Evolutionary conservation across 2,329 filamentous ascomycete genomes (phyloP).

Genomic region (Pseudocercospora vitis): DNA sequence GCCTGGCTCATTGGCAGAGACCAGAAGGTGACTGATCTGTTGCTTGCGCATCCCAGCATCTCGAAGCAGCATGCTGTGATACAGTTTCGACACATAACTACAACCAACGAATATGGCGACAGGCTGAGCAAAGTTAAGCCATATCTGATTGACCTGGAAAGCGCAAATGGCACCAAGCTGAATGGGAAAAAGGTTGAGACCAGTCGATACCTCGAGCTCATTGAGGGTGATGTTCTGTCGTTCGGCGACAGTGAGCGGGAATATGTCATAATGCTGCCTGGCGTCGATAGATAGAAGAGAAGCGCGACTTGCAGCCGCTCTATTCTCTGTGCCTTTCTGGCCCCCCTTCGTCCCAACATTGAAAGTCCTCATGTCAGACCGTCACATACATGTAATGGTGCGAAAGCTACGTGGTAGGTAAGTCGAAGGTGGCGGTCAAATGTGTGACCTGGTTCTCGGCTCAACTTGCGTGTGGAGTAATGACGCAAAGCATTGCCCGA

Average conservation of each 20-base stretch:
- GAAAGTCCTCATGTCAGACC: too few species aligned
- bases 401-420: too few species aligned
- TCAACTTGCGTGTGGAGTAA: too few species aligned
- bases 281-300: conserved; percentile 16
- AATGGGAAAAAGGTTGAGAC: conserved; percentile 73
- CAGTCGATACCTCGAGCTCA: conserved; percentile 80
- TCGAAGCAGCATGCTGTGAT: conserved; percentile 95
- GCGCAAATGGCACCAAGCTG: conserved; percentile 82
- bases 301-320: conserved; percentile 2
- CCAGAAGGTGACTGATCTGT: conserved; percentile 73
- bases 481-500: too few species aligned
- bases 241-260: conserved; percentile 88
- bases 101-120: conserved; percentile 83
- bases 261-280: conserved; percentile 87
- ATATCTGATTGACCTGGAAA: conserved; percentile 91
- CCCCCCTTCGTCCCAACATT: too few species aligned
- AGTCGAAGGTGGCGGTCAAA: too few species aligned
- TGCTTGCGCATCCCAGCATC: conserved; percentile 84
- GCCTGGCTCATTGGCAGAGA: conserved; percentile 93
- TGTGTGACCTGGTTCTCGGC: too few species aligned
- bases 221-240: conserved; percentile 82
- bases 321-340: not conserved
- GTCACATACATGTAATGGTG: too few species aligned
- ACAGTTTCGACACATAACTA: conserved; percentile 84
- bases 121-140: conserved; percentile 69